A percentile compares a stretch with the other conserved stretches of the same genome.
phyloP scores from a whole-genome alignment of 805 yeast species.

The Cyberlindnera galapagoensis region DNA sequence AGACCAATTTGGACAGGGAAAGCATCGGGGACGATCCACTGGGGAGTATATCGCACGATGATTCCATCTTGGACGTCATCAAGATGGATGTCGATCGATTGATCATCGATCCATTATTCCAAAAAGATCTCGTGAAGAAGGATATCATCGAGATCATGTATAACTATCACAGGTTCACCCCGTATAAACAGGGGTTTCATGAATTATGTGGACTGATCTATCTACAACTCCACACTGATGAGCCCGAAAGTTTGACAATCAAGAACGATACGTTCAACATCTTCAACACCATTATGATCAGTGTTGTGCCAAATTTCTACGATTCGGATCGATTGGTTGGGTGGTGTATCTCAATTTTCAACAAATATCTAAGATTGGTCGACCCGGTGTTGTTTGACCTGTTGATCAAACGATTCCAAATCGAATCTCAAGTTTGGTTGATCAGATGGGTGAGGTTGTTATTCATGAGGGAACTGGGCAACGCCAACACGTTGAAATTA shows the following conservation, averaged over 20 bases:
- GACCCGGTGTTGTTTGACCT: slow-evolving; percentile 42
- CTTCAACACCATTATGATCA: slow-evolving; percentile 37
- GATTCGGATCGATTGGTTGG: slow-evolving; percentile 33
- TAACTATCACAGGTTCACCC: slow-evolving; percentile 20
- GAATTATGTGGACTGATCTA: slow-evolving; percentile 44
- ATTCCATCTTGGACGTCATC: slow-evolving; percentile 19
- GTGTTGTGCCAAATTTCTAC: slow-evolving; percentile 38
- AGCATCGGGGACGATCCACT: slow-evolving; percentile 8
- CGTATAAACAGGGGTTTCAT: slow-evolving; percentile 46
- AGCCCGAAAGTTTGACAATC: slow-evolving; percentile 12
- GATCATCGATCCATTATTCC: slow-evolving; percentile 21
- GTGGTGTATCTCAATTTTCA: slow-evolving; percentile 37
- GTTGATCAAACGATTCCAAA: slow-evolving; percentile 33
- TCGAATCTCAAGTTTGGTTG: slow-evolving; percentile 47
- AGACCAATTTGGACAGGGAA: slow-evolving; percentile 3
- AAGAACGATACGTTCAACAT: slow-evolving; percentile 36
- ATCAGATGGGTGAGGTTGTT: slow-evolving; percentile 42
- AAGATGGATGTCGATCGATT: slow-evolving; percentile 22
- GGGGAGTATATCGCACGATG: slow-evolving; percentile 5
- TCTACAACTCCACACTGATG: slow-evolving; percentile 33
- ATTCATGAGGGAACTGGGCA: slow-evolving; percentile 39
- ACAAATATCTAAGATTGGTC: slow-evolving; percentile 35
- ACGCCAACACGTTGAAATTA: slow-evolving; percentile 27
- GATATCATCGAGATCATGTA: slow-evolving; percentile 22
- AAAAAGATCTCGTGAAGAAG: slow-evolving; percentile 6